phyloP scores from a whole-genome alignment of 192 early-diverging fungal species.

The Backusella luteola region DNA sequence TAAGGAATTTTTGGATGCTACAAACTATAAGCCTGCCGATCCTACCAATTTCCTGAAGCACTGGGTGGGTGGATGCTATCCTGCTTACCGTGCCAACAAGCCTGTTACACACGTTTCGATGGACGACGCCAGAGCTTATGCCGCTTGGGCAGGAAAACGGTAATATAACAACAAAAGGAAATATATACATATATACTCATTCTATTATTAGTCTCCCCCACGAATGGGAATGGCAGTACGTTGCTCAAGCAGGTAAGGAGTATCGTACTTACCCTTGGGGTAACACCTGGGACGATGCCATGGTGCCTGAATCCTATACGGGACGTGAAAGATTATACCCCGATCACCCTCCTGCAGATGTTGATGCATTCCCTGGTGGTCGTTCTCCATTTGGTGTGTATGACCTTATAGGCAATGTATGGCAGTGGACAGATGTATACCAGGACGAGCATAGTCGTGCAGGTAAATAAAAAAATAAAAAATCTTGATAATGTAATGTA shows the following conservation, averaged over 20 bases:
- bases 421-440: constrained; percentile 29
- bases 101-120: constrained; percentile 24
- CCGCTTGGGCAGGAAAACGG: constrained; percentile 25
- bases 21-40: constrained; percentile 21
- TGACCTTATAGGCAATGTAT: constrained; percentile 25
- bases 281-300: constrained; percentile 10
- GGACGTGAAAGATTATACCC: constrained; percentile 25
- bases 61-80: constrained; percentile 21
- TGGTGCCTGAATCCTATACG: constrained; percentile 18
- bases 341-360: constrained; percentile 23
- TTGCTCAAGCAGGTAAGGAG: constrained; percentile 25
- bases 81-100: constrained; percentile 14
- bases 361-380: background rate
- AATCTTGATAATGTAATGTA: background rate
- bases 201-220: constrained; percentile 14
- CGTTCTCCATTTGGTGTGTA: constrained; percentile 25
- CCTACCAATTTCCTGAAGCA: constrained; percentile 26
- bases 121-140: constrained; percentile 28
- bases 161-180: background rate
- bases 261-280: constrained; percentile 24
- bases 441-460: constrained; percentile 14
- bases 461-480: background rate
- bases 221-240: constrained; percentile 30
- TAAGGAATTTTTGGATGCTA: constrained; percentile 21
- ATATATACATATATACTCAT: background rate